These are phyloP conservation scores for Sphagnum tenellum DNA, from an alignment of 225 moss, liverwort and hornwort genomes.

Conservation along the genomic window DNA sequence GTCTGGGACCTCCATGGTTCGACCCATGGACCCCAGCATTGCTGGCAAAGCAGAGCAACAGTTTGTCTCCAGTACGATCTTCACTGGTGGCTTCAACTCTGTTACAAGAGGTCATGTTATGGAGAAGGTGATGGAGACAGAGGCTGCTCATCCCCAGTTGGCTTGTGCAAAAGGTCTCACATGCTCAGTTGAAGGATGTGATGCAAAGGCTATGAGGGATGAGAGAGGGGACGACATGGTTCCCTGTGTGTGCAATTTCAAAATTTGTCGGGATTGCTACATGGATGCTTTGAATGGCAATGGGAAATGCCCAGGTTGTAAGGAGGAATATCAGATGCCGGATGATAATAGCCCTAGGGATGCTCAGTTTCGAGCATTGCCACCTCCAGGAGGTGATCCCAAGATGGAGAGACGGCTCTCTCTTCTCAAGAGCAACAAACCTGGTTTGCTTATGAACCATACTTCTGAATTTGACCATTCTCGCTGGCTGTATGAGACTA, in stretches of 20 bases:
- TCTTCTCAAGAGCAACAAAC: conserved; percentile 49
- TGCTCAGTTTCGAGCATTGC: conserved; percentile 37
- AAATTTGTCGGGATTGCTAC: conserved; percentile 85
- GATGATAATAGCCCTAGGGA: conserved; percentile 25
- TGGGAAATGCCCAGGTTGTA: conserved; percentile 76
- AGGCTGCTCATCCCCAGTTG: conserved; percentile 60
- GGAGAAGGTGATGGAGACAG: conserved; percentile 75
- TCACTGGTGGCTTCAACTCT: conserved; percentile 78
- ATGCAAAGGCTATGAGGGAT: conserved; percentile 63
- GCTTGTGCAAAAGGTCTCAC: conserved; percentile 41
- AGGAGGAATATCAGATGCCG: conserved; percentile 53
- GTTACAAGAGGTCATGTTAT: conserved; percentile 82
- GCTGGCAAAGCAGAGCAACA: conserved; percentile 74
- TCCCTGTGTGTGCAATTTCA: conserved; percentile 77
- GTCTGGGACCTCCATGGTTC: conserved; percentile 27
- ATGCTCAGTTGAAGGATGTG: conserved; percentile 67
- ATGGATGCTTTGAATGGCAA: conserved; percentile 46
- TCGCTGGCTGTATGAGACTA: conserved; percentile 46
- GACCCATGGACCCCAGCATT: conserved; percentile 43
- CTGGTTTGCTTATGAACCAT: conserved; percentile 52
- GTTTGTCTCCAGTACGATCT: conserved; percentile 89
- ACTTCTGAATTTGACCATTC: conserved; percentile 69
- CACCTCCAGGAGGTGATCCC: conserved; percentile 23
- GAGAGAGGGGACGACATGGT: conserved; percentile 74
- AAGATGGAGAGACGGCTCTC: conserved; percentile 74